A percentile compares a stretch with the other conserved stretches of the same genome.
phyloP scores from a whole-genome alignment of 2,329 filamentous ascomycete species.

The Claviceps pusilla region DNA sequence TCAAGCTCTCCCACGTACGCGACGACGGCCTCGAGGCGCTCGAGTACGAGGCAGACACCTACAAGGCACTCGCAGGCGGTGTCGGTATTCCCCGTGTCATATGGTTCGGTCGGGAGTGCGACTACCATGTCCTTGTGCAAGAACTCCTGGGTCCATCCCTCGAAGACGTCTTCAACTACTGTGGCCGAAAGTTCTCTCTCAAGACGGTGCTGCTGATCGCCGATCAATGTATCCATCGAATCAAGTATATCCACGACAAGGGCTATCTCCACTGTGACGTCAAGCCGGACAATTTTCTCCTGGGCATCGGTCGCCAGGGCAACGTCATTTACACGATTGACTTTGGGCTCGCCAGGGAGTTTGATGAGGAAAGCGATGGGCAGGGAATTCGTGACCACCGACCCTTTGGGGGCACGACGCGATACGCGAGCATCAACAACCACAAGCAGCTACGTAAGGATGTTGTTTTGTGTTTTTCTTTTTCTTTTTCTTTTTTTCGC shows the following conservation, averaged over 20 bases:
- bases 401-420: background rate
- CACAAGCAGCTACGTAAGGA: background rate
- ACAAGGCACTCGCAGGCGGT: conserved; percentile 77
- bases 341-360: conserved; percentile 62
- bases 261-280: conserved; percentile 99
- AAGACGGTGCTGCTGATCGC: conserved; percentile 95
- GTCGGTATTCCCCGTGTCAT: conserved; percentile 96
- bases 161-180: conserved; percentile 99
- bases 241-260: conserved; percentile 99
- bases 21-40: conserved; percentile 88
- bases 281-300: conserved; percentile 98
- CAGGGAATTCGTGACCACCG: background rate
- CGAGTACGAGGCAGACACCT: conserved; percentile 94
- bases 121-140: conserved; percentile 99
- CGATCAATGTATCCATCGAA: conserved; percentile 94
- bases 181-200: conserved; percentile 96
- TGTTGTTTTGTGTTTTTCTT: too few species aligned
- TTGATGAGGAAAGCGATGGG: background rate
- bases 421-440: conserved; percentile 2
- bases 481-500: background rate
- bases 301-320: conserved; percentile 96
- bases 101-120: conserved; percentile 98
- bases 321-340: conserved; percentile 99
- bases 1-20: conserved; percentile 98
- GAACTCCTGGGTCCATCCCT: conserved; percentile 89